phyloP scores from a whole-genome alignment of 2,329 filamentous ascomycete species.

The Neoascochyta sp. region DNA sequence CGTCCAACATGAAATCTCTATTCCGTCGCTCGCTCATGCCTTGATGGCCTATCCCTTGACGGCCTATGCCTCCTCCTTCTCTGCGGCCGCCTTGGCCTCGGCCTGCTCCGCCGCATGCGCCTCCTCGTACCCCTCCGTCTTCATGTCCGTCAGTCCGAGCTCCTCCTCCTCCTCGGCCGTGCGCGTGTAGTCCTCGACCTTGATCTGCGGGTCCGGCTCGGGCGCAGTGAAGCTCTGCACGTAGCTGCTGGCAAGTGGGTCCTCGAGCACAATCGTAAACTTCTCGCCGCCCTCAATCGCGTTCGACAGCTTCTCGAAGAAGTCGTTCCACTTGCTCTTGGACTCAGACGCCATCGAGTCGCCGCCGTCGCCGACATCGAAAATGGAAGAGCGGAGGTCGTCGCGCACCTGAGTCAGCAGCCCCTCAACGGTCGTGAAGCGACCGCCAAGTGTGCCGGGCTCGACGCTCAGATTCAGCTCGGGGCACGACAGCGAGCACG shows the following conservation, averaged over 20 bases:
- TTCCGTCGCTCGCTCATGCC: neutral
- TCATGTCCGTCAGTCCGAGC: slow-evolving; percentile 86
- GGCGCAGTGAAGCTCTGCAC: slow-evolving; percentile 81
- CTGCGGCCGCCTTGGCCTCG: slow-evolving; percentile 13
- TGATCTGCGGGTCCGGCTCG: slow-evolving; percentile 80
- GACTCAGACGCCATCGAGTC: slow-evolving; percentile 70
- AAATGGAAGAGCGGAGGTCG: slow-evolving; percentile 84
- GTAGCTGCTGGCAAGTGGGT: slow-evolving; percentile 89
- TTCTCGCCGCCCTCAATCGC: slow-evolving; percentile 77
- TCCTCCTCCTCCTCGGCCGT: slow-evolving; percentile 94
- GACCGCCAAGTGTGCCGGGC: slow-evolving; percentile 88
- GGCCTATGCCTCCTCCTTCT: slow-evolving; percentile 1
- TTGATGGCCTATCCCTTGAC: too few relatives aligned
- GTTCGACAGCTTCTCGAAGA: slow-evolving; percentile 71
- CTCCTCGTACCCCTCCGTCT: slow-evolving; percentile 78
- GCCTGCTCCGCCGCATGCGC: slow-evolving; percentile 25
- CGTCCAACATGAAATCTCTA: slow-evolving; percentile 1
- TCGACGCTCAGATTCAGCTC: slow-evolving; percentile 85
- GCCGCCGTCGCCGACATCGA: slow-evolving; percentile 70
- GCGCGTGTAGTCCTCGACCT: slow-evolving; percentile 75
- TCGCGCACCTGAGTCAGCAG: slow-evolving; percentile 87
- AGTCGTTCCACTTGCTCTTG: slow-evolving; percentile 70
- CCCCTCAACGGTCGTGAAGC: slow-evolving; percentile 96
- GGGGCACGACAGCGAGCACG: slow-evolving; percentile 78
- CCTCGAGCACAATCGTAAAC: slow-evolving; percentile 79